Conservation (phyloP, 768 basidiomycete species). For the Suillus subluteus region DNA sequence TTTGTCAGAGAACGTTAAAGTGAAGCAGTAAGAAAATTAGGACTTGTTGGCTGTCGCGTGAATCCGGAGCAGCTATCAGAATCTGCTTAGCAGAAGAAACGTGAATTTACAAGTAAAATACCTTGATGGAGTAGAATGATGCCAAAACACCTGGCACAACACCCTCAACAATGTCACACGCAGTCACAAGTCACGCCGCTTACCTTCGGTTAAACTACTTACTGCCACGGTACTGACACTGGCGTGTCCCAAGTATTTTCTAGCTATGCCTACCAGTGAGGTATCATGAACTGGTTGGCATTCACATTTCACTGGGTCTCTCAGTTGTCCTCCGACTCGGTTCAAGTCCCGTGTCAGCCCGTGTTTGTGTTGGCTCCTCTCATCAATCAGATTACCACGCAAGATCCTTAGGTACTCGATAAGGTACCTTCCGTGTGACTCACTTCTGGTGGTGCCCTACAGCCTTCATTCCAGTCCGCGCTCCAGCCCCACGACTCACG, state of each 20-base stretch:
- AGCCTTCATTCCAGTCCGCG: too few relatives aligned
- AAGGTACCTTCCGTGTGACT: neutral
- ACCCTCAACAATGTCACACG: neutral
- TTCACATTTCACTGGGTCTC: too few relatives aligned
- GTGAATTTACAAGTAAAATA: neutral
- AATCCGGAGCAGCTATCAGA: neutral
- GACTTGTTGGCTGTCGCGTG: slow-evolving; percentile 8
- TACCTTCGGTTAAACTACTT: too few relatives aligned
- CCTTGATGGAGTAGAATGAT: neutral
- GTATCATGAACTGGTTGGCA: too few relatives aligned
- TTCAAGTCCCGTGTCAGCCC: too few relatives aligned
- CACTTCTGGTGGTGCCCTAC: neutral
- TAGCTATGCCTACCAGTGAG: too few relatives aligned
- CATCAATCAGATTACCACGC: neutral
- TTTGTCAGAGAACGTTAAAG: slow-evolving; percentile 7
- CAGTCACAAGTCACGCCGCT: neutral
- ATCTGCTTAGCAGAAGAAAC: neutral
- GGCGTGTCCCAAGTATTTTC: too few relatives aligned
- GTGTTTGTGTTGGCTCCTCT: too few relatives aligned
- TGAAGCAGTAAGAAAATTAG: slow-evolving; percentile 6
- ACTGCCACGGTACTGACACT: too few relatives aligned
- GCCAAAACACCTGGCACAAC: neutral
- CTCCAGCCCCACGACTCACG: too few relatives aligned
- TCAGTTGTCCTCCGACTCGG: too few relatives aligned
- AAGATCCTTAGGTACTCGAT: neutral